A percentile compares a stretch with the other conserved stretches of the same genome.
phyloP scores from a whole-genome alignment of 169 alveolate species.

The Plasmodium falciparum region DNA sequence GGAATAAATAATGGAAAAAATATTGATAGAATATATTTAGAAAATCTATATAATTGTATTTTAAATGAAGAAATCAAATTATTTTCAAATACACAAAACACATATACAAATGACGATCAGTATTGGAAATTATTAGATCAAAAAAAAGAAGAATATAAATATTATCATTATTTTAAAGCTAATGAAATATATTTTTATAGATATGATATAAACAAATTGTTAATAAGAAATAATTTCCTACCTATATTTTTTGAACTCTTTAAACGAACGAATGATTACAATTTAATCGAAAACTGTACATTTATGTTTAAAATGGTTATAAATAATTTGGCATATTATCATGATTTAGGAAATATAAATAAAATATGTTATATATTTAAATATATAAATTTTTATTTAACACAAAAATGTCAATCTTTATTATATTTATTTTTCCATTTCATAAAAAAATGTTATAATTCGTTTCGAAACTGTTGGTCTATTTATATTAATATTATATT shows the following conservation, averaged over 20 bases:
- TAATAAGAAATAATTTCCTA: conserved; percentile 58
- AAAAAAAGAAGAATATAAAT: conserved; percentile 58
- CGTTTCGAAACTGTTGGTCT: conserved; percentile 71
- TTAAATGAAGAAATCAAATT: conserved; percentile 80
- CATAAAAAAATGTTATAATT: conserved; percentile 62
- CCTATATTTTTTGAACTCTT: conserved; percentile 69
- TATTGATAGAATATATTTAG: conserved; percentile 84
- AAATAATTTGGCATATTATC: conserved; percentile 54
- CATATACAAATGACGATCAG: conserved; percentile 76
- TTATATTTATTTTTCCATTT: conserved; percentile 64
- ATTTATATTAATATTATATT: conserved; percentile 43
- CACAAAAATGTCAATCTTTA: conserved; percentile 70
- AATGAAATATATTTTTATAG: conserved; percentile 42
- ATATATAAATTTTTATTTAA: conserved; percentile 65
- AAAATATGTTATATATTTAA: conserved; percentile 58
- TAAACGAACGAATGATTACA: conserved; percentile 45
- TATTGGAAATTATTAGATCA: conserved; percentile 70
- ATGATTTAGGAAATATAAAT: conserved; percentile 59
- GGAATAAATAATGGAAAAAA: conserved; percentile 92
- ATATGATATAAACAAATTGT: conserved; percentile 56
- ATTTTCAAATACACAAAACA: conserved; percentile 40
- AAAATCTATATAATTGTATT: conserved; percentile 83
- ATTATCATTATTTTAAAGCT: conserved; percentile 44
- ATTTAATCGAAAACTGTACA: conserved; percentile 58
- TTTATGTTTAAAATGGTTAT: conserved; percentile 61